Base-by-base conservation (phyloP, 2,329 filamentous ascomycete species). In the Nigrospora osmanthi region DNA sequence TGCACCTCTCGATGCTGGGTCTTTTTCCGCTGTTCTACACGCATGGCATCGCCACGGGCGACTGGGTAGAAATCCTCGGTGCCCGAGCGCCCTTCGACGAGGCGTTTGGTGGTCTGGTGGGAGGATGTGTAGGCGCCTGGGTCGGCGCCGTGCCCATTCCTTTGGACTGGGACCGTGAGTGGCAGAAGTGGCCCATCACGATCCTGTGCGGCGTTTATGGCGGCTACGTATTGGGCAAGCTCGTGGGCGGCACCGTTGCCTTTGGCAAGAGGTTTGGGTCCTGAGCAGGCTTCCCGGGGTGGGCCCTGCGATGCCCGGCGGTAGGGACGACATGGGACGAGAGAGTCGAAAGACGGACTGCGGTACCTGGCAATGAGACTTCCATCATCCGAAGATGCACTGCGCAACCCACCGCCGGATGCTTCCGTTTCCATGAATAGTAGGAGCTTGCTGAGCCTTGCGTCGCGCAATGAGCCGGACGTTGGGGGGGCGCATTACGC, bases 161-260 rank as follows among this genome's bases (percentile, higher is more conserved):
- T 2, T 71, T 98, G 53, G 93, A 98, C 63, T 97, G 91, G 91
- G 93, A 98, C 63, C 82, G 93, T n/a, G 89, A 95, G 55, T 98
- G 93, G 93, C 93, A 98, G 77, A 87, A 85, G 64, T 98, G 91
- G 87, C 93, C 93, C 0, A 84, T 97, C 40, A 98, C 93, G 0
- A 86, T 98, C 47, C 67, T 97, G 5, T 81, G 79, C 2, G 93
- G 93, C 3, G 74, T 86, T 15, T 97, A 95, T 64, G 66, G 80
- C 6, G 93, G 93, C 1, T 89, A 87, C 63, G 72, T 80, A 1
- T 52, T 87, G 12, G 89, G 89, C 1, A 83, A 85, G 59, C 57
- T 80, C 45, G 52, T 81, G 15, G 81, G 83, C 0, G 76, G 76
- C 3, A 69, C 65, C 1, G 41, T 76, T 47, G 63, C 68, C 7